Conservation (phyloP, 108 stramenopile genomes). For the Cyclotella kingstonii region DNA sequence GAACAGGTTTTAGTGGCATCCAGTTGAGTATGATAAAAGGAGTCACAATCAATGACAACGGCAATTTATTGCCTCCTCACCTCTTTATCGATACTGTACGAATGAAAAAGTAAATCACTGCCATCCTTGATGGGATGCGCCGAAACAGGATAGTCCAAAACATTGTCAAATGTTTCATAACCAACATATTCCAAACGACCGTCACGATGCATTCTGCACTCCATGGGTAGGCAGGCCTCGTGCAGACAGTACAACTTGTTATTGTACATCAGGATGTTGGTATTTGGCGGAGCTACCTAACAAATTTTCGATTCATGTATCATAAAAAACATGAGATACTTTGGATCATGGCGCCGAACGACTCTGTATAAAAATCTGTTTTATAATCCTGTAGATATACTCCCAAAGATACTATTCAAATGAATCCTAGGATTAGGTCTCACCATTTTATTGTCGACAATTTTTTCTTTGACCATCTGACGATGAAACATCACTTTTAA, state of each 20-base stretch:
- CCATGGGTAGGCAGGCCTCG: constrained; percentile 43
- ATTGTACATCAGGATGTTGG: constrained; percentile 38
- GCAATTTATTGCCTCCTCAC: constrained; percentile 4
- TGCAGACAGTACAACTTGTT: constrained; percentile 47
- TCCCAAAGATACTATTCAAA: not conserved
- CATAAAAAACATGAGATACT: not conserved
- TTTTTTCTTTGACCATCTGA: constrained; percentile 36
- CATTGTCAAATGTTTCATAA: constrained; percentile 31
- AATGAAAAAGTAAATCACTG: constrained; percentile 43
- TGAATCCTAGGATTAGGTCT: too few species aligned
- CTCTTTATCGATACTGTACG: constrained; percentile 35
- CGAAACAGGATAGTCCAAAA: constrained; percentile 46
- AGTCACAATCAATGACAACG: not conserved
- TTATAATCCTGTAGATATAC: not conserved
- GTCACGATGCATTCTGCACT: constrained; percentile 38
- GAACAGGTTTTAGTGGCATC: not conserved
- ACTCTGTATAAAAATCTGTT: too few species aligned
- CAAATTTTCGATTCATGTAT: not conserved
- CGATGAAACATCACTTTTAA: constrained; percentile 28
- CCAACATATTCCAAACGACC: constrained; percentile 40
- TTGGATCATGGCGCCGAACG: too few species aligned
- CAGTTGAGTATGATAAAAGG: not conserved
- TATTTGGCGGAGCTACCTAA: constrained; percentile 31
- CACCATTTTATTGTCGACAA: constrained; percentile 30
- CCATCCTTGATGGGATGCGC: constrained; percentile 43